Base-by-base conservation (phyloP, 768 basidiomycete species). In the Phanerodontia chrysosporium region DNA sequence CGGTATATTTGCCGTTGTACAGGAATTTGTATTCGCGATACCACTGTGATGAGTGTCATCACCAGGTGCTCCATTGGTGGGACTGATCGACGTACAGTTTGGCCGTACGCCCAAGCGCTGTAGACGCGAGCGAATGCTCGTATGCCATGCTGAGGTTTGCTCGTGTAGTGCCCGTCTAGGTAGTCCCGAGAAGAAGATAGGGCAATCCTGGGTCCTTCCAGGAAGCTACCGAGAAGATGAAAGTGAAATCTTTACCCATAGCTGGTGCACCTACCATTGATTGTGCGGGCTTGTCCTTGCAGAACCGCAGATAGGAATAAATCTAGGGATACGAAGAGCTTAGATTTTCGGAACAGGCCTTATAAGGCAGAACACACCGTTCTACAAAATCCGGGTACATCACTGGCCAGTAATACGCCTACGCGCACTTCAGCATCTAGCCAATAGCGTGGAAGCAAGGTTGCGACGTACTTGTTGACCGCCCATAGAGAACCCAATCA, bases 401-500 rank as follows among this genome's bases (percentile, higher is more conserved):
- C 25, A 80, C 78, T 3, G 83, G 71, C 83, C 81, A 84, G 60
- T 84, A 74, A 64, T 83, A 84, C 1, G 82, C 77, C 80, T 83
- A 52, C 18, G 21, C n/a, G 2, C 16, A 28, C 16, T 3, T 16
- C 21, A 13, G 51, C 30, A 48, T 45, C 10, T 5, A 58, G 32
- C 39, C 7, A 35, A 14, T 7, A 18, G 10, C 18, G 39, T 22
- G 30, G 60, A n/a, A 36, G 28, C 13, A 9, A 51, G 18, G 3
- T 16, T 16, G 18, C 1, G 32, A 36, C 60, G 30, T 58, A 75
- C 76, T 70, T 78, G 75, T 64, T 83, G 83, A 2, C 77, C 84
- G 55, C 83, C 82, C 84, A 85, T 85, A 3, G 82, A 83, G 62
- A 83, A 83, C 2, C 83, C 83, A 22, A 83, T 71, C 27, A 78